Base-by-base conservation (phyloP, 495 filamentous ascomycete species). In the Aspergillus saccharolyticus region DNA sequence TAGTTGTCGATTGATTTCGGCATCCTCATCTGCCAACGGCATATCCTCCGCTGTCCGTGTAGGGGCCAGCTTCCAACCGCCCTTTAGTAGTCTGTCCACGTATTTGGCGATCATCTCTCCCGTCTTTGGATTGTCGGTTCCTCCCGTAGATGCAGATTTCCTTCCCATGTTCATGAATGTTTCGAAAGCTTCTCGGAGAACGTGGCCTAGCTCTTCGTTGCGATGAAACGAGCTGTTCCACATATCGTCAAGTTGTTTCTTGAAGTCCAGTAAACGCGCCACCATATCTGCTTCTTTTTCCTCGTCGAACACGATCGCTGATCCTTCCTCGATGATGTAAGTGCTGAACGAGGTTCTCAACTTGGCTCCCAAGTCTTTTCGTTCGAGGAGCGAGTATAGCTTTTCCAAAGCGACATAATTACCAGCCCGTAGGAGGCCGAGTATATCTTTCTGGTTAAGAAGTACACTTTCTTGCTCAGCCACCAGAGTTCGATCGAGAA, bases 21-120 rank as follows among this genome's bases (percentile, higher is more conserved):
- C 83, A 65, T 97, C 92, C 69, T 97, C 92, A 60, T 96, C 93
- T 30, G 83, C 89, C 60, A 82, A 80, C 58, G 80, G 73, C 24
- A 78, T 75, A 43, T 81, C 77, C 16, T 77, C 75, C 10, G 67
- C 63, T 42, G 62, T 63, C 42, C 65, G 68, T 42, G 59, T 60
- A 3, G 69, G 57, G 14, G 95, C 83, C 14, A 89, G 82, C 70
- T 90, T 97, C 51, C 89, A 80, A 8, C 94, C 95, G 28, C 89
- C 87, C 55, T 91, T 86, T 15, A 99, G 84, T 9, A 99, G 78
- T 69, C 85, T 76, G 73, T 99, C 92, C 56, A 99, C 91, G 61
- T 97, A 91, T 72, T 96, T 97, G 15, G 94, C 94, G 56, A 97
- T 95, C 92, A 97, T 96, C 73, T 99, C 94, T 28, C 92, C 94